Evolutionary conservation across 2,329 filamentous ascomycete genomes (phyloP).

Genomic region (Zymoseptoria ardabiliae): DNA sequence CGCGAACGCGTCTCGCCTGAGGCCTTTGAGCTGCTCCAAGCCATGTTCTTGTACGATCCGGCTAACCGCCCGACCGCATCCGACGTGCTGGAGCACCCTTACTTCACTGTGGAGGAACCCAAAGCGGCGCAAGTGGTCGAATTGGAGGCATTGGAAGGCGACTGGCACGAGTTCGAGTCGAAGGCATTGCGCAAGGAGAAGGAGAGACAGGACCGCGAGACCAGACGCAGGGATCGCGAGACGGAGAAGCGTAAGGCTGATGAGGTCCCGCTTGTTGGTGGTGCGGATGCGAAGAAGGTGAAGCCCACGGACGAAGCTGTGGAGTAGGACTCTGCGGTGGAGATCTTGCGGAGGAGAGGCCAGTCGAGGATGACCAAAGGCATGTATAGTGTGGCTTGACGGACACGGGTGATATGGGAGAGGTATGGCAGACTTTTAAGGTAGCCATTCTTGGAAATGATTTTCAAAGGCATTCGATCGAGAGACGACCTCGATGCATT

Average conservation of each 20-base stretch:
- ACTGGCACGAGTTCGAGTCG: slow-evolving; percentile 98
- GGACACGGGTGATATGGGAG: neutral
- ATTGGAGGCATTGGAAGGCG: slow-evolving; percentile 75
- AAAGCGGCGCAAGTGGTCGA: slow-evolving; percentile 69
- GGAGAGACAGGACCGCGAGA: slow-evolving; percentile 58
- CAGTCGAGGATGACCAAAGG: neutral
- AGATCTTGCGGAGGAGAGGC: neutral
- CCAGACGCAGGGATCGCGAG: slow-evolving; percentile 38
- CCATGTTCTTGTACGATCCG: slow-evolving; percentile 89
- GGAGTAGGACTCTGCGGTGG: neutral
- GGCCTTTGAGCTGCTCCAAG: slow-evolving; percentile 72
- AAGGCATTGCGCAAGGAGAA: slow-evolving; percentile 90
- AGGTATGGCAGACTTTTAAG: neutral
- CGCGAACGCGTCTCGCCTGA: slow-evolving; percentile 66
- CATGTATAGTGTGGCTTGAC: neutral
- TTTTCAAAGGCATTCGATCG: neutral
- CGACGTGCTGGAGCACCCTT: slow-evolving; percentile 76
- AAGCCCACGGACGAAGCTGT: slow-evolving; percentile 12
- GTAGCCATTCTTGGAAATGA: neutral
- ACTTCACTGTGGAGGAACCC: slow-evolving; percentile 80
- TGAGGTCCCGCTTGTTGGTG: slow-evolving; percentile 11
- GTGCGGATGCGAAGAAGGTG: slow-evolving; percentile 18
- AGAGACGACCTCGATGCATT: neutral
- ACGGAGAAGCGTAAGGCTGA: slow-evolving; percentile 33
- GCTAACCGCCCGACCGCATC: slow-evolving; percentile 72